Conservation (phyloP, 2,329 filamentous ascomycete species). For the Colletotrichum abscissum region DNA sequence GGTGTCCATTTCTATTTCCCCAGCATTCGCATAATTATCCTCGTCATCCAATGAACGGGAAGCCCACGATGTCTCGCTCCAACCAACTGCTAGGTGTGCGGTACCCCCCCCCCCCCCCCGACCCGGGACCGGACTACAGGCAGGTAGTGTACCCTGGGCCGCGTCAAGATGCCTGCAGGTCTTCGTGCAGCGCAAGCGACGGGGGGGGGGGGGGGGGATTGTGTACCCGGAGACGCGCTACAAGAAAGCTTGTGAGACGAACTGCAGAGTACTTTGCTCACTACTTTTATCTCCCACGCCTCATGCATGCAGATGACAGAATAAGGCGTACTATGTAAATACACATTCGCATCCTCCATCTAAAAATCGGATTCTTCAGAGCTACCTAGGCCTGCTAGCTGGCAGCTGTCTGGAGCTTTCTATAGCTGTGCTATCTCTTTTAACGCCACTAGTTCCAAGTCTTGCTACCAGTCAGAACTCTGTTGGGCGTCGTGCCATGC, state of each 20-base stretch:
- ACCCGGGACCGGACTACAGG: not conserved
- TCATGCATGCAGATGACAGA: constrained; percentile 1
- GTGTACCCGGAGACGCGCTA: constrained; percentile 8
- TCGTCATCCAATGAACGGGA: constrained; percentile 20
- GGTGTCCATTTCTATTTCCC: constrained; percentile 35
- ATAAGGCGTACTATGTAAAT: not conserved
- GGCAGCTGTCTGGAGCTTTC: constrained; percentile 7
- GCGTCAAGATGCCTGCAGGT: constrained; percentile 19
- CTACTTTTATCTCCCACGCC: not conserved
- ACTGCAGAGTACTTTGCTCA: constrained; percentile 9
- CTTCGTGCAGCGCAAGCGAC: constrained; percentile 22
- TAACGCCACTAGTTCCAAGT: not conserved
- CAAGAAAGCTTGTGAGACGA: constrained; percentile 31
- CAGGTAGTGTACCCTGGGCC: not conserved
- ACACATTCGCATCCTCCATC: not conserved
- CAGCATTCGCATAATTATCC: constrained; percentile 33
- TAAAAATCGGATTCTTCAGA: not conserved
- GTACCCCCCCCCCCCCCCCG: no score
- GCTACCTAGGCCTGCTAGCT: not conserved
- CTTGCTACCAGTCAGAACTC: not conserved
- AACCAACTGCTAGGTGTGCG: not conserved
- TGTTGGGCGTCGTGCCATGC: not conserved
- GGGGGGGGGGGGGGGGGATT: constrained; percentile 28
- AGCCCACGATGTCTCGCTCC: not conserved
- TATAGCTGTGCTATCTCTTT: not conserved